Percentiles rank a stretch among this genome's conserved stretches.
These are phyloP conservation scores for Sclerotinia borealis DNA, from an alignment of 2,329 filamentous ascomycete genomes.

Conservation along the genomic window DNA sequence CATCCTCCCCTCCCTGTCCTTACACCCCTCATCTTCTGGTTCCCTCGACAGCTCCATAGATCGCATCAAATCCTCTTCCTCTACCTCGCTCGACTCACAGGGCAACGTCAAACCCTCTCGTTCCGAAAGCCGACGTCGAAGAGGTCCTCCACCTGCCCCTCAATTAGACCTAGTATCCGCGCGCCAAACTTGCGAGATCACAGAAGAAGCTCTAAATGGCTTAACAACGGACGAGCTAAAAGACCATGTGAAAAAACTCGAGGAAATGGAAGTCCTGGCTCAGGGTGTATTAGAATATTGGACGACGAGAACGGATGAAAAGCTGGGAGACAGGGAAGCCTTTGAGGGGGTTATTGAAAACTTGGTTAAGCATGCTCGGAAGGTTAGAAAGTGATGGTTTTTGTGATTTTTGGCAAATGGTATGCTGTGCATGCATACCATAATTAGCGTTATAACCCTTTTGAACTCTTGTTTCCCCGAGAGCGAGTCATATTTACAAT, in stretches of 20 bases:
- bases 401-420: background rate
- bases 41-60: conserved; percentile 32
- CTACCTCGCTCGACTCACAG: conserved; percentile 54
- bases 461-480: background rate
- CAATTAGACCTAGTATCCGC: conserved; percentile 75
- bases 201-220: conserved; percentile 72
- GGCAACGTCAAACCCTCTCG: conserved; percentile 42
- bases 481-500: background rate
- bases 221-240: conserved; percentile 73
- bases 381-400: conserved; percentile 62
- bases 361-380: conserved; percentile 82
- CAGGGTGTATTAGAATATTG: conserved; percentile 81
- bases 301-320: conserved; percentile 78
- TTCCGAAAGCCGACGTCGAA: conserved; percentile 37
- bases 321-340: conserved; percentile 83
- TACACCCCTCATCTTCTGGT: conserved; percentile 48
- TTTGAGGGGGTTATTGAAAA: conserved; percentile 98
- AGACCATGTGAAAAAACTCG: conserved; percentile 62
- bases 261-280: conserved; percentile 63
- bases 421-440: background rate
- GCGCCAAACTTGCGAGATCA: conserved; percentile 73
- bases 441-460: background rate
- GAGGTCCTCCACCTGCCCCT: conserved; percentile 61
- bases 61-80: conserved; percentile 40
- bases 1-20: conserved; percentile 71